These are phyloP conservation scores for Rhodotorula sp. DNA, from an alignment of 1,284 basidiomycete species.

Conservation along the genomic window DNA sequence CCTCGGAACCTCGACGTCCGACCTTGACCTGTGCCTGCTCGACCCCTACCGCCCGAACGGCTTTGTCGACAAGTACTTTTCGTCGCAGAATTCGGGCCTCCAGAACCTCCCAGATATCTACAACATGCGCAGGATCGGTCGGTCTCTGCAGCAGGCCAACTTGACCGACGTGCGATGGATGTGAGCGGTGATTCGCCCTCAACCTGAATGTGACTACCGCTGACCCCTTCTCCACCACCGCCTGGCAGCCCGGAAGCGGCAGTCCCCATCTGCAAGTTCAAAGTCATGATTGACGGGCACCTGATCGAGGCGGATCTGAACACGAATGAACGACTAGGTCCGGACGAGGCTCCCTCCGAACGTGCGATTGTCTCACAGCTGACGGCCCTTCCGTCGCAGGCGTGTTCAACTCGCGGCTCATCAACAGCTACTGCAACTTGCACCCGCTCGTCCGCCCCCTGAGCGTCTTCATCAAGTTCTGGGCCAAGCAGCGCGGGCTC, in stretches of 20 bases:
- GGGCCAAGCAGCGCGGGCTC: conserved; percentile 43
- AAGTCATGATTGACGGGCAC: conserved; percentile 34
- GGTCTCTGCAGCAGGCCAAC: conserved; percentile 21
- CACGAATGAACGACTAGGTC: conserved; percentile 37
- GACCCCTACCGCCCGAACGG: conserved; percentile 42
- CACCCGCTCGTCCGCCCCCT: conserved; percentile 41
- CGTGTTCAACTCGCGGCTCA: conserved; percentile 39
- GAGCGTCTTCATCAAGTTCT: conserved; percentile 44
- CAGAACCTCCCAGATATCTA: conserved; percentile 34
- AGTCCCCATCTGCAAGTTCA: conserved; percentile 44
- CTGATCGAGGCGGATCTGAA: conserved; percentile 44
- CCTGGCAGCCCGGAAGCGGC: conserved; percentile 26
- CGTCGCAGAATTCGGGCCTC: background rate
- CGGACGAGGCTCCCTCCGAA: background rate
- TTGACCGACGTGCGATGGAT: conserved; percentile 22
- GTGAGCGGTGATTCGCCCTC: conserved; percentile 13
- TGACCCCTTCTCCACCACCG: background rate
- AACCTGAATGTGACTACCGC: background rate
- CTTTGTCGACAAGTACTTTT: conserved; percentile 34
- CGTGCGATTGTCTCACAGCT: background rate
- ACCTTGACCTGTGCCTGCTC: conserved; percentile 44
- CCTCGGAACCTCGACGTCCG: conserved; percentile 39
- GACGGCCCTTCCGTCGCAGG: conserved; percentile 11
- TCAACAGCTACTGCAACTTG: conserved; percentile 42
- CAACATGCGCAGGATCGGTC: conserved; percentile 31